phyloP scores from a whole-genome alignment of 441 rosid species.

The Eruca vesicaria region DNA sequence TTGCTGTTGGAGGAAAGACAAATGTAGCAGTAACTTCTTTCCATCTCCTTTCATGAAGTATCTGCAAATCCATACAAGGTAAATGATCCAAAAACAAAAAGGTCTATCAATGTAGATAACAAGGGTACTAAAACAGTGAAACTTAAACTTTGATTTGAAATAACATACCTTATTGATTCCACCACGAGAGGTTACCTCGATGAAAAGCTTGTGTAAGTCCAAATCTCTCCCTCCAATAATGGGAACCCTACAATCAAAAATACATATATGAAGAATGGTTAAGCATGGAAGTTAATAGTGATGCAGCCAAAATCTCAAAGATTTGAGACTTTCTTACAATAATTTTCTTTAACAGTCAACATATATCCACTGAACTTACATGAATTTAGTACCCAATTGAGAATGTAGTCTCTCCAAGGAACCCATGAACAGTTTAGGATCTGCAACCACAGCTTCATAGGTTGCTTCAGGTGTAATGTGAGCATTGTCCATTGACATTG shows the following conservation, averaged over 20 bases:
- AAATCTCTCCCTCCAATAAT: conserved; percentile 88
- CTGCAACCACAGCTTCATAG: conserved; percentile 67
- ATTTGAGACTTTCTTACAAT: background rate
- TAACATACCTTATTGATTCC: conserved; percentile 80
- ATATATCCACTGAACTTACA: conserved; percentile 43
- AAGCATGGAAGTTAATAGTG: background rate
- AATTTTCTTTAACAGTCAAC: background rate
- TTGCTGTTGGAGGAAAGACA: conserved; percentile 95
- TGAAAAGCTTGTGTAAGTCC: conserved; percentile 84
- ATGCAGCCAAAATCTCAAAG: background rate
- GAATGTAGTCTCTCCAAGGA: conserved; percentile 85
- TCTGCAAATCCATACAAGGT: conserved; percentile 41
- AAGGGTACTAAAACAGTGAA: background rate
- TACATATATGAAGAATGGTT: background rate
- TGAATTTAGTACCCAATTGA: conserved; percentile 82
- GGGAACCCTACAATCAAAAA: conserved; percentile 63
- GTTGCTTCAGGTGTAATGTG: conserved; percentile 63
- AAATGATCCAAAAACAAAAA: conserved; percentile 14
- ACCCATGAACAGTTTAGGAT: conserved; percentile 59
- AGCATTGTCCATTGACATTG: conserved; percentile 49
- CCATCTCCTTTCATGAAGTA: conserved; percentile 86
- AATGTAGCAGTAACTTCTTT: conserved; percentile 91
- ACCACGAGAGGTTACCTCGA: conserved; percentile 94
- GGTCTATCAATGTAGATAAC: background rate
- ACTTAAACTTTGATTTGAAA: background rate